Evolutionary conservation across 352 stramenopile species (phyloP), one percentile per base, ranked within the genome.

Genomic region (Phytophthora rubi): DNA sequence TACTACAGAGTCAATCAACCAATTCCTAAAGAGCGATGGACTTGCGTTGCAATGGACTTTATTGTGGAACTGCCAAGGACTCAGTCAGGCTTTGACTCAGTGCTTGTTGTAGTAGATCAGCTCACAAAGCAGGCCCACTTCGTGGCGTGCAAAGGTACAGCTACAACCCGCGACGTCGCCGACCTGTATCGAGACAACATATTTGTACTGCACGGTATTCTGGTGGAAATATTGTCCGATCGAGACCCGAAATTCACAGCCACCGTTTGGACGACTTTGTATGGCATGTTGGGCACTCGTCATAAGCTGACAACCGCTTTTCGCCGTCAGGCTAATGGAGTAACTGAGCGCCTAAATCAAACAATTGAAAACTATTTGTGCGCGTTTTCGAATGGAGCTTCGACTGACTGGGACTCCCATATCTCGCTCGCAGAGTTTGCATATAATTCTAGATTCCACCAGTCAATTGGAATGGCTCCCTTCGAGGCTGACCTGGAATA

Each of bases 401-500:
- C 4, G 49, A 65, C 56, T 51, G 58, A 75, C 28, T 75, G 47
- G 61, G 58, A 70, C 32, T 3, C 32, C 1, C 55, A 56, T 30
- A 26, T 67, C 1, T 28, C 7, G 0, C 39, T 68, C 0, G 70
- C 70, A 9, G 59, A 65, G 37, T 70, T 77, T 23, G 44, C 58
- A 0, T 70, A 66, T n/a, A 76, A 76, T 10, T 62, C 48, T 0
- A 2, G 49, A 2, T 65, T 35, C 37, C 55, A 75, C 39, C 10
- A 47, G 3, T 71, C 68, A 0, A 67, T 71, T n/a, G 10, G 6
- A 2, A 68, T 75, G 62, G 13, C 55, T 10, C 68, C 68, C 1
- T 75, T 71, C 18, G 55, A 60, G 52, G 62, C 64, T 28, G 66
- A 69, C 30, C 26, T 70, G 2, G 66, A 59, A 21, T 66, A 71